A percentile compares a stretch with the other conserved stretches of the same genome.
phyloP scores from a whole-genome alignment of 1,139 yeast species.

The Torulaspora globosa region DNA sequence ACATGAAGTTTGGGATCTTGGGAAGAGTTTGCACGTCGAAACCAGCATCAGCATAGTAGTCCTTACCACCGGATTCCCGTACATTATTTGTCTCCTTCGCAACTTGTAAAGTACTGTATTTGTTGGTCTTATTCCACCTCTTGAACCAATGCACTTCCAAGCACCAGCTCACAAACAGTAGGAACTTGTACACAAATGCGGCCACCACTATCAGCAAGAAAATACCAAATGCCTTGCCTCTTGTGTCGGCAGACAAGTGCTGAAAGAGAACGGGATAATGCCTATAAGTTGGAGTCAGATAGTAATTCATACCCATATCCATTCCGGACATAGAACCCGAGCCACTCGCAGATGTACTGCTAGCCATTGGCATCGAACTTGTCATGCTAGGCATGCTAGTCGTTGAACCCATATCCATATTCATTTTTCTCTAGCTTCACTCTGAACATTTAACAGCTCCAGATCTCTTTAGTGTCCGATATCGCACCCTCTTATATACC shows the following conservation, averaged over 20 bases:
- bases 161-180: slow-evolving; percentile 56
- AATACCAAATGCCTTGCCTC: slow-evolving; percentile 68
- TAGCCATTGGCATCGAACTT: slow-evolving; percentile 11
- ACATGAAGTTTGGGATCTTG: slow-evolving; percentile 34
- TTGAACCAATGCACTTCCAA: slow-evolving; percentile 63
- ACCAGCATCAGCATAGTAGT: slow-evolving; percentile 18
- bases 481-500: background rate
- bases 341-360: slow-evolving; percentile 5
- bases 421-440: slow-evolving; percentile 1
- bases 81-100: slow-evolving; percentile 1
- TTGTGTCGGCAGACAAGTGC: slow-evolving; percentile 47
- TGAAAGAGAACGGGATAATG: slow-evolving; percentile 61
- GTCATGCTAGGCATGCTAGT: slow-evolving; percentile 15
- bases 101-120: slow-evolving; percentile 16
- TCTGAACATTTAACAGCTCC: background rate
- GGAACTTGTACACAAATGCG: slow-evolving; percentile 55
- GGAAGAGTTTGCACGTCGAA: slow-evolving; percentile 22
- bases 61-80: slow-evolving; percentile 12
- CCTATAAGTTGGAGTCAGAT: slow-evolving; percentile 48
- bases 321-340: slow-evolving; percentile 14
- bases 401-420: slow-evolving; percentile 19
- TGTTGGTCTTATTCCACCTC: slow-evolving; percentile 28
- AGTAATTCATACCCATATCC: slow-evolving; percentile 49
- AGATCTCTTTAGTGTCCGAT: background rate
- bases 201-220: slow-evolving; percentile 55